Evolutionary conservation across 2,329 filamentous ascomycete species (phyloP).

Genomic region (Hypoxylon sp.): DNA sequence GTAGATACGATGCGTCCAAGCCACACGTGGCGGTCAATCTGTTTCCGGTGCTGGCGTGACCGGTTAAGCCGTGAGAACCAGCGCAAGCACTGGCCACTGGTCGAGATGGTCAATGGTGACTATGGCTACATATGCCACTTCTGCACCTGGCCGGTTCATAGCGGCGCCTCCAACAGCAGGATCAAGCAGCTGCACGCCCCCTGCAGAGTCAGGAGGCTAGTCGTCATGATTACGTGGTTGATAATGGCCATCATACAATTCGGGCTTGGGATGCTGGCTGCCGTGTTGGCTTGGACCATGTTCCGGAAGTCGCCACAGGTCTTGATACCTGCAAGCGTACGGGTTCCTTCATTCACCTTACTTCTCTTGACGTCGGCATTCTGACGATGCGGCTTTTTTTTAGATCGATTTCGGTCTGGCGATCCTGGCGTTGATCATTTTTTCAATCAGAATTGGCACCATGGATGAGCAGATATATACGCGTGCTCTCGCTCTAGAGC

Average conservation of each 20-base stretch:
- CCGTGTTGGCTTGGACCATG: constrained; percentile 49
- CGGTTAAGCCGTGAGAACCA: constrained; percentile 46
- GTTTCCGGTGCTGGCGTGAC: constrained; percentile 51
- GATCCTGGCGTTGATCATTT: constrained; percentile 47
- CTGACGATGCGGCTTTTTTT: constrained; percentile 34
- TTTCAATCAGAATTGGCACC: constrained; percentile 48
- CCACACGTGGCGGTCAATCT: constrained; percentile 49
- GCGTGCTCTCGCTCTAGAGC: constrained; percentile 47
- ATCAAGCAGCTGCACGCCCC: constrained; percentile 46
- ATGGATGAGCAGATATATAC: constrained; percentile 48
- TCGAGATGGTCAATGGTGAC: constrained; percentile 48
- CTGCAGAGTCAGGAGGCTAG: constrained; percentile 46
- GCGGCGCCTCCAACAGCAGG: constrained; percentile 39
- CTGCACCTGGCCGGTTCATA: constrained; percentile 51
- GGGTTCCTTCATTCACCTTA: constrained; percentile 20
- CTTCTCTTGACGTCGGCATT: constrained; percentile 9
- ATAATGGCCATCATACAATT: constrained; percentile 52
- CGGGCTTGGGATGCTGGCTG: constrained; percentile 50
- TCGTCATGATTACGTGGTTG: constrained; percentile 48
- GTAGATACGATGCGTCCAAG: constrained; percentile 42
- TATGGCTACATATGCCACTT: constrained; percentile 52
- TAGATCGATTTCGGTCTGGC: constrained; percentile 52
- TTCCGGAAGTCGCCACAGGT: constrained; percentile 45
- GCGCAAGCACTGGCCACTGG: constrained; percentile 50
- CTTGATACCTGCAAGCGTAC: constrained; percentile 50